Evolutionary conservation across 1,284 basidiomycete genomes (phyloP).

Genomic region (Chalciporus sp.): DNA sequence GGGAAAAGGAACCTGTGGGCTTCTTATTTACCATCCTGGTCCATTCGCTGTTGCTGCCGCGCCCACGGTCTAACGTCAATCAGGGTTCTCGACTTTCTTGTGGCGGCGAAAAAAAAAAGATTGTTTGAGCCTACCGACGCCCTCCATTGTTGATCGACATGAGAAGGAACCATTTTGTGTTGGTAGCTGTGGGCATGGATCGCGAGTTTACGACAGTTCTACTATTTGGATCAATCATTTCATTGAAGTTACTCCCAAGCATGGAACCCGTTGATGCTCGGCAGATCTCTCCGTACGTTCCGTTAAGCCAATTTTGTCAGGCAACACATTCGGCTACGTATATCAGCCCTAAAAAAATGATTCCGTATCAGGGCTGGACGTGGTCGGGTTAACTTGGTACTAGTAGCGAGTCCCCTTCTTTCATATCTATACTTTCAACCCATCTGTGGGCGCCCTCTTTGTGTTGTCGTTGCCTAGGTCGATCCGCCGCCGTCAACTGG

Average conservation of each 20-base stretch:
- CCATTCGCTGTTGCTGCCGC: background rate
- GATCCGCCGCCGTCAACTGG: background rate
- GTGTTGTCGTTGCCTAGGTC: constrained; percentile 6
- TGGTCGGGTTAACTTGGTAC: background rate
- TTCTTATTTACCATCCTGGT: constrained; percentile 26
- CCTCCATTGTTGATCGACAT: background rate
- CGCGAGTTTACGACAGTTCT: no score
- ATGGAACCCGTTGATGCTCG: no score
- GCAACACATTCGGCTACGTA: constrained; percentile 28
- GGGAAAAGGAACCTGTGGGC: constrained; percentile 6
- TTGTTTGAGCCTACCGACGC: background rate
- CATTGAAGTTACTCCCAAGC: no score
- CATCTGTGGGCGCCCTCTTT: constrained; percentile 4
- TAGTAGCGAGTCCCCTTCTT: background rate
- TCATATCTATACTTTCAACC: constrained; percentile 23
- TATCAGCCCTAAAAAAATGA: constrained; percentile 5
- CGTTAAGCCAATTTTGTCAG: constrained; percentile 24
- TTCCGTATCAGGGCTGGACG: constrained; percentile 21
- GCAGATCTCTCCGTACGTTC: constrained; percentile 2
- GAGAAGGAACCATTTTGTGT: no score
- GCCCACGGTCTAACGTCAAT: constrained; percentile 25
- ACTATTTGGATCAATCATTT: no score
- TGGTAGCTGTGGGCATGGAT: no score
- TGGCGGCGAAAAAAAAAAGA: background rate
- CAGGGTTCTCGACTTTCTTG: constrained; percentile 10